Base-by-base conservation (phyloP, 106 monocot genomes). In the Vanilla planifolia region DNA sequence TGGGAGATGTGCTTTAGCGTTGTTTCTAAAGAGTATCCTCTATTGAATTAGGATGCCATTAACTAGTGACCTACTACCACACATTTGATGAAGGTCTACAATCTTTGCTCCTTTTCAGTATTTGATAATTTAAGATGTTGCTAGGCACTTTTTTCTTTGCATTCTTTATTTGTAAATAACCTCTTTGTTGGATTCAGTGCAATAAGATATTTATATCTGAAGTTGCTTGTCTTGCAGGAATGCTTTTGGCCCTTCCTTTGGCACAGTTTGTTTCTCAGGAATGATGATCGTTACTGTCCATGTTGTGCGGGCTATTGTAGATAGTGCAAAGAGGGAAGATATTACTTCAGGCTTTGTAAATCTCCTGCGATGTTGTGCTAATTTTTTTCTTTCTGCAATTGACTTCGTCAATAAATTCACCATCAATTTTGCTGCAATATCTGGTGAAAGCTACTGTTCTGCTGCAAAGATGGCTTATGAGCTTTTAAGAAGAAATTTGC, bases 381-480 rank as follows among this genome's bases (percentile, higher is more conserved):
- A 69, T 62, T 63, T 76, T 44, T 64, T 85, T 11, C 52, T 94
- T 8, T 64, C 83, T 53, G 73, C 85, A 36, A 43, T 85, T 75
- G 82, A 94, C 66, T 94, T 89, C 68, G 75, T 89, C 59, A 94
- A 94, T 70, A 89, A 94, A 66, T 94, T 94, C 64, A 94, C 93
- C 5, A 63, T 94, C 57, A 94, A 77, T 76, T 94, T 94, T 80
- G 85, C 83, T 28, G 93, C 93, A 77, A 94, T 94, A 50, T 89
- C 93, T 22, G 93, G 93, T 16, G 93, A 94, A 80, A 61, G 61
- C 6, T 94, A 94, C 68, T 94, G 93, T 65, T 75, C 82, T 60
- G 67, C 93, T 67, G 93, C 93, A 3, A 82, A 63, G 66, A 94
- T 89, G 93, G 66, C 85, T 51, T 94, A 94, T 63, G 93, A 94